phyloP scores from a whole-genome alignment of 1,284 basidiomycete genomes.

The Cutaneotrichosporon spelunceum region DNA sequence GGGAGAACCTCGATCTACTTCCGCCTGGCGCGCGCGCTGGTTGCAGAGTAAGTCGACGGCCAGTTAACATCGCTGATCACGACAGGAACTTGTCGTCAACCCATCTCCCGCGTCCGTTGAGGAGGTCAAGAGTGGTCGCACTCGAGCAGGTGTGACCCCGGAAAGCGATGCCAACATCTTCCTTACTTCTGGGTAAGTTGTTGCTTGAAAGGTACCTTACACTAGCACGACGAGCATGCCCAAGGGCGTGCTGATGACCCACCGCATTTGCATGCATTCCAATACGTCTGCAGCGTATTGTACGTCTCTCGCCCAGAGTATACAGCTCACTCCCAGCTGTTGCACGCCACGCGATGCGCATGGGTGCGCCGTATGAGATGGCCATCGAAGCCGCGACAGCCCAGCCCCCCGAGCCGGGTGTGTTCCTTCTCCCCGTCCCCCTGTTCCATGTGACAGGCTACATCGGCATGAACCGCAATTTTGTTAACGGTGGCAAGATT shows the following conservation, averaged over 20 bases:
- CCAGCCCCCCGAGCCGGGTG: not conserved
- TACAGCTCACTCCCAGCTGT: not conserved
- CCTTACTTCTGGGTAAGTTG: slow-evolving; percentile 33
- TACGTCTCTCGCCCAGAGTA: slow-evolving; percentile 16
- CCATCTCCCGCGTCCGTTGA: slow-evolving; percentile 7
- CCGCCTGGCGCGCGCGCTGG: not conserved
- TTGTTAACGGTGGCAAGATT: slow-evolving; percentile 40
- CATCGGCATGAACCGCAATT: slow-evolving; percentile 40
- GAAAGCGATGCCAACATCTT: slow-evolving; percentile 47
- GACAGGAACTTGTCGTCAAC: not conserved
- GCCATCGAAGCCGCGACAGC: not conserved
- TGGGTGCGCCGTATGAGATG: slow-evolving; percentile 3
- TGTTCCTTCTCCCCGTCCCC: slow-evolving; percentile 38
- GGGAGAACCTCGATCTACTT: slow-evolving; percentile 11
- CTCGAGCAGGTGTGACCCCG: slow-evolving; percentile 26
- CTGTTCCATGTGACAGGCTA: slow-evolving; percentile 49
- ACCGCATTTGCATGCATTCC: slow-evolving; percentile 20
- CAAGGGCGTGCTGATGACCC: slow-evolving; percentile 44
- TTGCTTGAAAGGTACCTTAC: slow-evolving; percentile 5
- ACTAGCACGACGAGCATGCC: slow-evolving; percentile 27
- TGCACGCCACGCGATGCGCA: slow-evolving; percentile 11
- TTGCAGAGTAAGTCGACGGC: not conserved
- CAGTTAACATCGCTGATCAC: not conserved
- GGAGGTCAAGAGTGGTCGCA: slow-evolving; percentile 9
- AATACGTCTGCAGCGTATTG: not conserved